Evolutionary conservation across 1,139 yeast genomes (phyloP), one percentile per base, ranked within the genome.

Genomic region (Candida pseudoviswanathii): DNA sequence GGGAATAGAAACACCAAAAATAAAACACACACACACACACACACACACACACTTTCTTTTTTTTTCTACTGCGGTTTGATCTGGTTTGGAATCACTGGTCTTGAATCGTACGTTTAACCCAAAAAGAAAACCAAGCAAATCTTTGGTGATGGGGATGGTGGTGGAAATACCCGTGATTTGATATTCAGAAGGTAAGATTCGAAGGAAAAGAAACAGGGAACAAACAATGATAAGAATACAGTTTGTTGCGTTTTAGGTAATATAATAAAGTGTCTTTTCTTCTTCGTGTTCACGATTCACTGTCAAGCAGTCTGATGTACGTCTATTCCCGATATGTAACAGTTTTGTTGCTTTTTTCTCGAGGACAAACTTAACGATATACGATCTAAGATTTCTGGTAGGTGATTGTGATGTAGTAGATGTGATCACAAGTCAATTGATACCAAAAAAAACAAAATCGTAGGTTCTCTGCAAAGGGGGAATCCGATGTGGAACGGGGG

Each of bases 51-150:
- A 26, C 29, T 30, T 21, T 39, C 30, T 30, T 27, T 29, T 40
- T 40, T 29, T 30, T 40, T 40, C 27, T 40, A 30, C 16, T 40
- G 33, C 34, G 33, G 33, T 9, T 40, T 31, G 34, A 40, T 30
- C 43, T 30, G 34, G 27, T 30, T 25, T 37, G 41, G 31, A 24
- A 37, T 37, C 30, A 25, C 37, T 2, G 22, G 27, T 3, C 8
- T n/a, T 24, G 16, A 37, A 37, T 37, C 41, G 41, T 37, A 37
- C 41, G 41, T 27, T 37, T 37, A 10, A 37, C 5, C n/a, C n/a
- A n/a, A 37, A 37, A n/a, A 21, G 22, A 37, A 24, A 37, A 2
- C 3, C n/a, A 37, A 37, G 10, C 6, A 24, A 24, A 37, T 37
- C 41, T 25, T 22, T 37, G 11, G 27, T 16, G 16, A 2, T 16